Conservation (phyloP, 2,329 filamentous ascomycete genomes). For the Aspergillus sp. region DNA sequence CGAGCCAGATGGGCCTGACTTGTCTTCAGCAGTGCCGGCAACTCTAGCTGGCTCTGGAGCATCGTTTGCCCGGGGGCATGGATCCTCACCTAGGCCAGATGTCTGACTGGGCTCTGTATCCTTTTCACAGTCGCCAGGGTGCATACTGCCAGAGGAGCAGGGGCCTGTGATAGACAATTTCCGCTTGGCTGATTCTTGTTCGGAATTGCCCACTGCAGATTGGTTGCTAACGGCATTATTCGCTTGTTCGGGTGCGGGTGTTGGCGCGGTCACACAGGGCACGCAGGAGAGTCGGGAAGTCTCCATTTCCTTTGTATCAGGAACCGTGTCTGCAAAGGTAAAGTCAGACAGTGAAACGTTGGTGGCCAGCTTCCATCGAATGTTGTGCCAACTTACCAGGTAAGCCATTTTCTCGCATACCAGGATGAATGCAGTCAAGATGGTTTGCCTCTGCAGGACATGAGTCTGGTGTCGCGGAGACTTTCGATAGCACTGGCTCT, state of each 20-base stretch:
- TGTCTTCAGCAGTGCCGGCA: neutral
- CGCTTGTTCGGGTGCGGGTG: conserved; percentile 7
- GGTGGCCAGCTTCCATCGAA: conserved; percentile 8
- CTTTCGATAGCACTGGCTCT: conserved; percentile 6
- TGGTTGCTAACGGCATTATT: conserved; percentile 7
- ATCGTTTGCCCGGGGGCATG: neutral
- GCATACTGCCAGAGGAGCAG: neutral
- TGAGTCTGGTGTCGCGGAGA: neutral
- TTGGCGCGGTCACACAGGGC: conserved; percentile 6
- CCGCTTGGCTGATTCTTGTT: conserved; percentile 7
- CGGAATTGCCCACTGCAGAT: conserved; percentile 3
- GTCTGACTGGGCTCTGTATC: neutral
- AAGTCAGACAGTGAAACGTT: conserved; percentile 10
- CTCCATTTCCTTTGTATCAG: conserved; percentile 11
- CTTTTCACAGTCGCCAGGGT: neutral
- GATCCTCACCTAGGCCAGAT: neutral
- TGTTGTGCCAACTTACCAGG: conserved; percentile 5
- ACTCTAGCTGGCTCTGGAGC: neutral
- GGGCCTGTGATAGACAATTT: neutral
- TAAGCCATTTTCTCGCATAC: conserved; percentile 6
- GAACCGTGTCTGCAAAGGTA: conserved; percentile 9
- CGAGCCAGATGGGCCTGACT: neutral
- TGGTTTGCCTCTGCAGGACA: neutral
- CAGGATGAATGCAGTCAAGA: neutral
- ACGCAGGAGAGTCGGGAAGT: conserved; percentile 7